Base-by-base conservation (phyloP, 768 basidiomycete genomes). In the Leccinum ochraceum region DNA sequence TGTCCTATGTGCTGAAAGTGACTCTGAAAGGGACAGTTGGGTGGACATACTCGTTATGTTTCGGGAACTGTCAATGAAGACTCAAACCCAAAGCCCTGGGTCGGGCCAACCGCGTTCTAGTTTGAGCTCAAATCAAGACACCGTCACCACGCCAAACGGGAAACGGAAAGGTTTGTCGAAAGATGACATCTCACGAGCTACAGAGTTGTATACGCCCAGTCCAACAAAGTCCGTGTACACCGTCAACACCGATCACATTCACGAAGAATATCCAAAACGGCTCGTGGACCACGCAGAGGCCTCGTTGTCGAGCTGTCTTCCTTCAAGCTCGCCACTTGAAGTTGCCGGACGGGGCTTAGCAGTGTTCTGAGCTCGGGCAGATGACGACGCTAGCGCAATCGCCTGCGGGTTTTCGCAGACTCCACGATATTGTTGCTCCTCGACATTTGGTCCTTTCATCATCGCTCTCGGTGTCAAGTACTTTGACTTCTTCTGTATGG, bases 361-460 rank as follows among this genome's bases (percentile, higher is more conserved):
- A 24, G 55, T 75, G 14, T 59, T 94, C 92, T 28, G 92, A 92
- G 71, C 78, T 92, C 49, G 92, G 92, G 6, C 87, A 93, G 28
- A 28, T 28, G 28, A 28, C 28, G 28, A 28, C 8, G 28, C 28
- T 28, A 28, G 28, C 28, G 28, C 28, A 28, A 28, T 28, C 28
- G 28, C 28, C 28, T 28, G 28, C 28, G 28, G 28, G 28, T 28
- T 28, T 28, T 28, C 28, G 28, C 28, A 28, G 28, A 28, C 28
- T 28, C 28, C 28, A 28, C 28, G 28, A 28, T 28, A 28, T 28
- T 28, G 28, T 28, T 28, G 28, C 28, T 28, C 28, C 28, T 28
- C 28, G 28, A 28, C 28, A 28, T 28, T 28, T 28, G 28, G 28
- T 28, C 28, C 28, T 28, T 28, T 28, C 28, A 28, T 28, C 28